These are phyloP conservation scores for Diaporthe eres DNA, from an alignment of 2,329 filamentous ascomycete genomes.

Conservation along the genomic window DNA sequence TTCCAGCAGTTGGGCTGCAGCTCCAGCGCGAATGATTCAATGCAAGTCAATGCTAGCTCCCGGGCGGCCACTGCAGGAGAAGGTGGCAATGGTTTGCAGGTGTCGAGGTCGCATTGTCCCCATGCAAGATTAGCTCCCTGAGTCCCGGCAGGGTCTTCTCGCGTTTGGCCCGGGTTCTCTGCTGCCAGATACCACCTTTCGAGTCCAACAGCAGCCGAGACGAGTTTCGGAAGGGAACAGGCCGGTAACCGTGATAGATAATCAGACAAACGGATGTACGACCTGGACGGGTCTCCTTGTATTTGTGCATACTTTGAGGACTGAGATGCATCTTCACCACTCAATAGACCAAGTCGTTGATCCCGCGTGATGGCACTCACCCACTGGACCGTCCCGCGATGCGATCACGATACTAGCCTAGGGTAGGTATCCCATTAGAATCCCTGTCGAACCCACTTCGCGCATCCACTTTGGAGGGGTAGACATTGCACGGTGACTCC, in stretches of 20 bases:
- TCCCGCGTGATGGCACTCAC: background rate
- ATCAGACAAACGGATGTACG: too few species aligned
- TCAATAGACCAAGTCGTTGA: background rate
- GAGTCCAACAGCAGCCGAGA: slow-evolving; percentile 12
- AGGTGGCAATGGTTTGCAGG: slow-evolving; percentile 28
- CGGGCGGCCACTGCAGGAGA: slow-evolving; percentile 25
- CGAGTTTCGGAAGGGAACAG: slow-evolving; percentile 11
- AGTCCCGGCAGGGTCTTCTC: slow-evolving; percentile 8
- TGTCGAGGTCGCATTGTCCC: slow-evolving; percentile 28
- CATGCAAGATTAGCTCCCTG: slow-evolving; percentile 32
- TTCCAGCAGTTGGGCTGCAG: slow-evolving; percentile 26
- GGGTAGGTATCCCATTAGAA: slow-evolving; percentile 17
- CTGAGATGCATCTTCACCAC: background rate
- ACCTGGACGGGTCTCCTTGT: background rate
- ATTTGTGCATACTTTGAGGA: background rate
- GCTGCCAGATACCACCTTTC: background rate
- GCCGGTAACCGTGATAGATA: background rate
- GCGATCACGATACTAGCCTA: background rate
- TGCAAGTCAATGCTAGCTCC: slow-evolving; percentile 26
- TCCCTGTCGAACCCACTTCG: slow-evolving; percentile 20
- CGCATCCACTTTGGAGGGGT: slow-evolving; percentile 28
- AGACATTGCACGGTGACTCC: slow-evolving; percentile 7
- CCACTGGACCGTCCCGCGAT: background rate
- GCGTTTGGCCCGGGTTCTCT: background rate
- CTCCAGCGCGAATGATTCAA: slow-evolving; percentile 18